Base-by-base conservation (phyloP, 371 early-diverging fungal genomes). In the Mycotypha africana region DNA sequence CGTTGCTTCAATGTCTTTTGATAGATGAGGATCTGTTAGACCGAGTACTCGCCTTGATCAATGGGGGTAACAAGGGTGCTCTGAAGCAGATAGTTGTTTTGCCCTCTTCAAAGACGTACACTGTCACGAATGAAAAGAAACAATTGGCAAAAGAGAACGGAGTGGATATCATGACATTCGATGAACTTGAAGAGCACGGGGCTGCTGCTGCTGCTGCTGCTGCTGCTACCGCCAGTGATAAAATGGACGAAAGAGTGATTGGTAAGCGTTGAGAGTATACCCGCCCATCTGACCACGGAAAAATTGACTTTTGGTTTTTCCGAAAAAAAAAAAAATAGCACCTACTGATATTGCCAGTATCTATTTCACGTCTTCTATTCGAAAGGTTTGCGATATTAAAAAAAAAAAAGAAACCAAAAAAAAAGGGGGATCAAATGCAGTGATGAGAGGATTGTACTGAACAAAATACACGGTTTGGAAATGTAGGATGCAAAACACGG, bases 301-400 rank as follows among this genome's bases (percentile, higher is more conserved):
- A n/a, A n/a, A n/a, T 28, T 28, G 5, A 5, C 11, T 28, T 28
- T 28, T 28, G 8, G 11, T 28, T 28, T 8, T 11, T 11, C 11
- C 11, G 28, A 28, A 28, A 28, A 28, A 28, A 28, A 28, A 28
- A 28, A 8, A 11, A 28, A 28, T 28, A 72, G 70, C 16, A 17
- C 45, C 66, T 7, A 58, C 30, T 17, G 67, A 66, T 49, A 53
- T 65, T n/a, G 63, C 65, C 21, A 65, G 65, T 32, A 65, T 74
- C 34, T 62, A 58, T 42, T 74, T 63, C 32, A 59, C 46, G n/a
- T 49, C 56, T 6, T 39, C 52, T 10, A 22, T 10, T 22, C 39
- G 12, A 36, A 35, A 48, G 38, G 55, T 54, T 38, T 25, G 9
- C 21, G 12, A 21, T 11, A 12, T 16, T 31, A n/a, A n/a, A n/a